Evolutionary conservation across 306 rosid species (phyloP).

Genomic region (Spatholobus suberectus): DNA sequence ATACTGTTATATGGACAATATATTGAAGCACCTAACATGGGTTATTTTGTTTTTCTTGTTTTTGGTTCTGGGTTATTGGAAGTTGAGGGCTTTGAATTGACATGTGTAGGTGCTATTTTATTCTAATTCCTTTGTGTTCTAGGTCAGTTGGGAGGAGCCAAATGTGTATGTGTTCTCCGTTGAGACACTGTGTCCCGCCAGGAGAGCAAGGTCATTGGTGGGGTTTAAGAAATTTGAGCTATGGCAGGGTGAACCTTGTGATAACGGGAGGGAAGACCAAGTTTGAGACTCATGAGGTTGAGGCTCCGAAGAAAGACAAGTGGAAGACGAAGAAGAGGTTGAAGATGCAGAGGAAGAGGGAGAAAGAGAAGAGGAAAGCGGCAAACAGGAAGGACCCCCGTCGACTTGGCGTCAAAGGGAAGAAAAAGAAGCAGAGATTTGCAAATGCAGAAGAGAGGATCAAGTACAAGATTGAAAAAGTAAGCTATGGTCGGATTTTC

Average conservation of each 20-base stretch:
- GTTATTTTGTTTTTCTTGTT: constrained; percentile 14
- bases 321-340: constrained; percentile 84
- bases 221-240: constrained; percentile 68
- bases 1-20: not conserved
- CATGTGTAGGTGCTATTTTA: not conserved
- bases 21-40: not conserved
- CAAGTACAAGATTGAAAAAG: constrained; percentile 83
- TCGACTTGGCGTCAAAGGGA: constrained; percentile 67
- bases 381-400: constrained; percentile 93
- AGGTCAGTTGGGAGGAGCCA: constrained; percentile 58
- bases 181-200: constrained; percentile 36
- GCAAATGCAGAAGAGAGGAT: constrained; percentile 72
- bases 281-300: constrained; percentile 72
- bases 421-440: constrained; percentile 76
- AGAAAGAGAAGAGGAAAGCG: constrained; percentile 75
- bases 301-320: constrained; percentile 81
- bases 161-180: constrained; percentile 36
- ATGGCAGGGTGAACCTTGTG: constrained; percentile 80
- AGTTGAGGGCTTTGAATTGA: constrained; percentile 36
- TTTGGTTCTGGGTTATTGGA: constrained; percentile 27
- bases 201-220: constrained; percentile 41
- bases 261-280: constrained; percentile 76
- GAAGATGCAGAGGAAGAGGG: constrained; percentile 79
- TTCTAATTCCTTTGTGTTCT: constrained; percentile 41
- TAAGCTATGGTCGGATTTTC: constrained; percentile 43